Percentiles rank a stretch among this genome's conserved stretches.
These are phyloP conservation scores for Penicillium sumatraense DNA, from an alignment of 2,329 filamentous ascomycete species.

Conservation along the genomic window DNA sequence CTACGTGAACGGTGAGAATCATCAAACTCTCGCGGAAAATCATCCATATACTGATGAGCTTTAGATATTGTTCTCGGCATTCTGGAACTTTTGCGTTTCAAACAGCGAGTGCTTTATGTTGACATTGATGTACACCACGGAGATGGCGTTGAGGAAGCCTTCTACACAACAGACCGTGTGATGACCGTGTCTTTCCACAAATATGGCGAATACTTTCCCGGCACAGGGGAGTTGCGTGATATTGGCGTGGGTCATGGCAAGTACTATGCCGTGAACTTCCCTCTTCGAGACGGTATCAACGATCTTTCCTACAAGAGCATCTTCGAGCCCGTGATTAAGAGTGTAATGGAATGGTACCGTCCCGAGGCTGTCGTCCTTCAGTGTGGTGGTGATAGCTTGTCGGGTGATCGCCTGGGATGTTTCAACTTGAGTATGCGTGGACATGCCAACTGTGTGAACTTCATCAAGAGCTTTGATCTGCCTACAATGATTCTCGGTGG, in stretches of 20 bases:
- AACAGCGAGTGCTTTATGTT: conserved; percentile 68
- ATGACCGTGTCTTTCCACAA: conserved; percentile 76
- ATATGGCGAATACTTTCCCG: conserved; percentile 74
- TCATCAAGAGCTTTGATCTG: conserved; percentile 69
- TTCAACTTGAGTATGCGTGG: conserved; percentile 74
- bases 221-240: conserved; percentile 70
- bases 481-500: conserved; percentile 69
- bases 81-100: conserved; percentile 66
- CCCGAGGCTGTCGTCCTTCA: conserved; percentile 71
- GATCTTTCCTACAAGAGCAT: conserved; percentile 70
- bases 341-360: conserved; percentile 71
- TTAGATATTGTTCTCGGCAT: conserved; percentile 69
- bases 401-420: conserved; percentile 69
- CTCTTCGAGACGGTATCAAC: conserved; percentile 70
- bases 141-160: conserved; percentile 72
- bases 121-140: conserved; percentile 72
- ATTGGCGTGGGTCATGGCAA: conserved; percentile 71
- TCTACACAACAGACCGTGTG: conserved; percentile 72
- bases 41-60: conserved; percentile 17
- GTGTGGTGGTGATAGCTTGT: conserved; percentile 70
- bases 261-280: conserved; percentile 72
- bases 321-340: conserved; percentile 70
- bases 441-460: conserved; percentile 72
- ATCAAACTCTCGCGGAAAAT: too few species aligned
- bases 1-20: conserved; percentile 79